These are phyloP conservation scores for Emmonsiellopsis sp. DNA, from an alignment of 2,329 filamentous ascomycete species.

Conservation along the genomic window DNA sequence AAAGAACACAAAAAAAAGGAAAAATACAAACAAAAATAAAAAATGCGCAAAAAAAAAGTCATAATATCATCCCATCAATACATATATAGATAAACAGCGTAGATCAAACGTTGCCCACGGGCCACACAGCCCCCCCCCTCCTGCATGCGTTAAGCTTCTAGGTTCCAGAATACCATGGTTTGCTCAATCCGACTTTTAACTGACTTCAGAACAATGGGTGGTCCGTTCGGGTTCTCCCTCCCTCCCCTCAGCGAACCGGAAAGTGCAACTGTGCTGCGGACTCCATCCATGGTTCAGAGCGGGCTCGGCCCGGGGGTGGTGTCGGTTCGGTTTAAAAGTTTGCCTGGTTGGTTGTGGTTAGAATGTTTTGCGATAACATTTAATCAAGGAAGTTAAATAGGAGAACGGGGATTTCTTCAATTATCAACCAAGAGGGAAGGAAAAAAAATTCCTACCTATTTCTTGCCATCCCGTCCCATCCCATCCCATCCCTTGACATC, in stretches of 20 bases:
- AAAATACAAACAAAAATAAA: not conserved
- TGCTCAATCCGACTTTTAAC: not conserved
- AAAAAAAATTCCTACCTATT: not conserved
- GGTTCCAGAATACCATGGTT: not conserved
- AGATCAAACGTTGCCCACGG: not conserved
- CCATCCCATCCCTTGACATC: not conserved
- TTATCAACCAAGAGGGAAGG: not conserved
- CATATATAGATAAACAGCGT: not conserved
- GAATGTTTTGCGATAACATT: no score
- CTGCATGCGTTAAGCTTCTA: not conserved
- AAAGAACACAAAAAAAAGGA: not conserved
- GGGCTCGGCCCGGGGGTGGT: not conserved
- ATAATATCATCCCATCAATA: not conserved
- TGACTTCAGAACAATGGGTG: not conserved
- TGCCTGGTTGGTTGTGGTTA: no score
- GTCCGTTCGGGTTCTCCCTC: not conserved
- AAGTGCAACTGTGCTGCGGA: not conserved
- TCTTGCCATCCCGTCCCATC: not conserved
- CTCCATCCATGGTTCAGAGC: not conserved
- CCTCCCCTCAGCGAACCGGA: not conserved
- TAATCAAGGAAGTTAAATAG: not conserved
- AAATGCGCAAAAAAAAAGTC: not conserved
- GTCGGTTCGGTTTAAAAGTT: not conserved
- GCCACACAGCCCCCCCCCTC: not conserved
- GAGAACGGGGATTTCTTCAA: not conserved